Conservation (phyloP, 2,329 filamentous ascomycete species). For the Neospermospora avenae region DNA sequence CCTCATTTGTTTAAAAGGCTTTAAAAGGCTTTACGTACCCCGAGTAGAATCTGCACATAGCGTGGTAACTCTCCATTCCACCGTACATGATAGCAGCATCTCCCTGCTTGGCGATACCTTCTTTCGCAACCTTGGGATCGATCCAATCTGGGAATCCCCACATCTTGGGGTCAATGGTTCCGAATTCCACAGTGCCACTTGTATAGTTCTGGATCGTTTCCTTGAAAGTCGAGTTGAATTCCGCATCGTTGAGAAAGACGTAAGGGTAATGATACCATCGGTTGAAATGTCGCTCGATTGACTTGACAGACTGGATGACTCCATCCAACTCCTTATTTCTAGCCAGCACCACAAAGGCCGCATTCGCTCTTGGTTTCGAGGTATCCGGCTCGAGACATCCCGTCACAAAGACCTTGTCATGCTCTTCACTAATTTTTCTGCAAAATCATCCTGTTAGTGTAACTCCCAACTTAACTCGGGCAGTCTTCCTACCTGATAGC, state of each 20-base stretch:
- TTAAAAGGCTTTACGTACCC: slow-evolving; percentile 55
- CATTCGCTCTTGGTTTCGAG: slow-evolving; percentile 79
- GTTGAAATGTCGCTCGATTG: slow-evolving; percentile 98
- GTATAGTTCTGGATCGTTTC: slow-evolving; percentile 86
- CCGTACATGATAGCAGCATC: slow-evolving; percentile 99
- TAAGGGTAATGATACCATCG: slow-evolving; percentile 98
- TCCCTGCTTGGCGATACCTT: slow-evolving; percentile 94
- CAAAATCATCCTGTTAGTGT: slow-evolving; percentile 18
- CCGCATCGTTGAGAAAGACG: slow-evolving; percentile 95
- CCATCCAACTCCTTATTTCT: slow-evolving; percentile 95
- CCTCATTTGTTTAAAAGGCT: not conserved
- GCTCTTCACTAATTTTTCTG: slow-evolving; percentile 93
- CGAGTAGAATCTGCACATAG: slow-evolving; percentile 99
- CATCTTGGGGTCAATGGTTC: slow-evolving; percentile 83
- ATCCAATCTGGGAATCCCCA: slow-evolving; percentile 99
- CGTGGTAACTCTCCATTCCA: slow-evolving; percentile 96
- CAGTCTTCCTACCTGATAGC: slow-evolving; percentile 69
- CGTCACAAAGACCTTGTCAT: slow-evolving; percentile 93
- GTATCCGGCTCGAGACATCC: slow-evolving; percentile 84
- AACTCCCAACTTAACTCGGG: not conserved
- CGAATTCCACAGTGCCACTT: slow-evolving; percentile 85
- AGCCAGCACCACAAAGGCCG: slow-evolving; percentile 91
- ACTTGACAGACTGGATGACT: slow-evolving; percentile 95
- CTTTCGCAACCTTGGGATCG: slow-evolving; percentile 87
- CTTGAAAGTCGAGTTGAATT: slow-evolving; percentile 94